These are phyloP conservation scores for Pseudotulostoma volvatum DNA, from an alignment of 495 filamentous ascomycete genomes.

Conservation along the genomic window DNA sequence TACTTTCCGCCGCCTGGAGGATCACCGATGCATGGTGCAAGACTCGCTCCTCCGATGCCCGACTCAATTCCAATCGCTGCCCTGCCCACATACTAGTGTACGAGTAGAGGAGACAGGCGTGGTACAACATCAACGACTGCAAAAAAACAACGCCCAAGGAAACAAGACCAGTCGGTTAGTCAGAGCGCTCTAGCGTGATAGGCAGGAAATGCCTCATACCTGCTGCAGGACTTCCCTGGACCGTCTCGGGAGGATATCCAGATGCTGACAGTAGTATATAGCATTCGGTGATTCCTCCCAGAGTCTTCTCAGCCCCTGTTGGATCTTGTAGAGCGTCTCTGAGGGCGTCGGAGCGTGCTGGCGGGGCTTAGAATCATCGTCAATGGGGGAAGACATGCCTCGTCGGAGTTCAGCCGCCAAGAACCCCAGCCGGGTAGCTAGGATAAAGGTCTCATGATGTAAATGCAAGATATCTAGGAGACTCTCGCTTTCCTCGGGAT, in stretches of 20 bases:
- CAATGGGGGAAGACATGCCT: constrained; percentile 5
- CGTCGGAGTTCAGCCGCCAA: constrained; percentile 23
- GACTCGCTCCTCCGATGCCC: constrained; percentile 22
- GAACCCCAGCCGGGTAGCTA: constrained; percentile 26
- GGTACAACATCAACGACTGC: constrained; percentile 31
- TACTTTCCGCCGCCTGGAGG: constrained; percentile 24
- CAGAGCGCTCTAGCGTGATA: too few relatives aligned
- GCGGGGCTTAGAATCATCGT: constrained; percentile 2
- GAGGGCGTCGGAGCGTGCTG: too few relatives aligned
- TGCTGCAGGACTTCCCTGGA: constrained; percentile 31
- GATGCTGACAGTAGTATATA: constrained; percentile 19
- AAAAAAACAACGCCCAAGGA: constrained; percentile 3
- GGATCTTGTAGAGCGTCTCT: constrained; percentile 19
- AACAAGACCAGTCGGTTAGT: too few relatives aligned
- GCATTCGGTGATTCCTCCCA: constrained; percentile 28
- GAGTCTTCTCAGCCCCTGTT: constrained; percentile 20
- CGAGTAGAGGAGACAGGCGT: constrained; percentile 33
- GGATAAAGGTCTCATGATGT: constrained; percentile 25
- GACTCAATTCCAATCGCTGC: constrained; percentile 24
- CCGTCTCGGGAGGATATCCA: constrained; percentile 22
- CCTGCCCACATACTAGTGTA: constrained; percentile 33
- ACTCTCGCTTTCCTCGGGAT: constrained; percentile 20
- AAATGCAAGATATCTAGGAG: constrained; percentile 28
- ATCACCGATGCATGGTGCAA: constrained; percentile 28
- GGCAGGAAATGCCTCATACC: too few relatives aligned